These are phyloP conservation scores for Calocera cornea DNA, from an alignment of 768 basidiomycete genomes.

Conservation along the genomic window DNA sequence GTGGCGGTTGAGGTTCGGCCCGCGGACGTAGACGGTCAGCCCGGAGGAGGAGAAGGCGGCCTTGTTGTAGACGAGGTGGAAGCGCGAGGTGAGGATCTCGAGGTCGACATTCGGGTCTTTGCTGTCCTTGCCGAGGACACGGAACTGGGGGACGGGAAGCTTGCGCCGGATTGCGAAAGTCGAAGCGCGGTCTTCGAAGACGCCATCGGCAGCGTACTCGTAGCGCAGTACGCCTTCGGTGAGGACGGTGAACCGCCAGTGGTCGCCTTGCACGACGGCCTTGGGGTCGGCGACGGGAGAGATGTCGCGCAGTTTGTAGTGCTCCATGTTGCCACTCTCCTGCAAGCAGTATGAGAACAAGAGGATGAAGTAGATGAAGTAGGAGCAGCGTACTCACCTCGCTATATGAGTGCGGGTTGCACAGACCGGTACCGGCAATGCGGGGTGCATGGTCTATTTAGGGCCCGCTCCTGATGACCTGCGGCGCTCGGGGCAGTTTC, in stretches of 20 bases:
- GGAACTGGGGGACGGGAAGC: conserved; percentile 11
- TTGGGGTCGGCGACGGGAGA: background rate
- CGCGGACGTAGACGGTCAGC: conserved; percentile 6
- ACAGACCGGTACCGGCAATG: no score
- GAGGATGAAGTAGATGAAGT: background rate
- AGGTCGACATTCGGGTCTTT: conserved; percentile 11
- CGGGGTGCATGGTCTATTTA: conserved; percentile 1
- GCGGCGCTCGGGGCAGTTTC: background rate
- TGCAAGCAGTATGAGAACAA: background rate
- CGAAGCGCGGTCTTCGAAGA: conserved; percentile 17
- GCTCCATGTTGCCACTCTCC: background rate
- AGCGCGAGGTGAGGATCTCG: conserved; percentile 1
- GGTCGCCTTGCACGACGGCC: background rate
- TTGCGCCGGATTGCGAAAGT: conserved; percentile 17
- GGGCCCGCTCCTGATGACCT: background rate
- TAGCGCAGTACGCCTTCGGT: conserved; percentile 15
- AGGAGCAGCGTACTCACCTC: no score
- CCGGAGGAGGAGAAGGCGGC: conserved; percentile 13
- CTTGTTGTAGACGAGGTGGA: conserved; percentile 10
- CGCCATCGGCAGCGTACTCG: conserved; percentile 12
- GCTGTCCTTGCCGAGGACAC: conserved; percentile 6
- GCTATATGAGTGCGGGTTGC: no score
- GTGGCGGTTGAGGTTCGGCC: conserved; percentile 7
- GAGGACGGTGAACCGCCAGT: conserved; percentile 13
- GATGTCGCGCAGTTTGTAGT: background rate